phyloP scores from a whole-genome alignment of 495 filamentous ascomycete genomes.

The Hypoxylon perforatum region DNA sequence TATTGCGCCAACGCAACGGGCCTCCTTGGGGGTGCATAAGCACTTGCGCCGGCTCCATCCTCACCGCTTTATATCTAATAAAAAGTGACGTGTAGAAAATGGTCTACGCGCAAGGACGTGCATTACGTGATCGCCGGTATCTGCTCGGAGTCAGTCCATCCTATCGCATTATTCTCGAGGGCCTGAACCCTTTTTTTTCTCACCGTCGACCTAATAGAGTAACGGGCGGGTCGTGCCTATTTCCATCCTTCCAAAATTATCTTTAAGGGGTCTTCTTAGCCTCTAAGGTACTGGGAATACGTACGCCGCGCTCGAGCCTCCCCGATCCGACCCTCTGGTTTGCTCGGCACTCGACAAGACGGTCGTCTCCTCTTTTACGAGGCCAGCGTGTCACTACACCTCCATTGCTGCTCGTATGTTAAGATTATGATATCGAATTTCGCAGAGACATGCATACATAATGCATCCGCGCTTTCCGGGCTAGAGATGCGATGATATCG shows the following conservation, averaged over 20 bases:
- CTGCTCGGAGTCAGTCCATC: constrained; percentile 25
- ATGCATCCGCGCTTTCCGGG: constrained; percentile 32
- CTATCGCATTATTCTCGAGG: constrained; percentile 4
- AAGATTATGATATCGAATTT: constrained; percentile 34
- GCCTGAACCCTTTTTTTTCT: constrained; percentile 1
- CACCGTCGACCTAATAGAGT: not conserved
- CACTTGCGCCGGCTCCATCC: constrained; percentile 14
- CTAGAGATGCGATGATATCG: constrained; percentile 11
- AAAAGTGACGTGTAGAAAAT: constrained; percentile 32
- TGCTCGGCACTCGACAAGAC: constrained; percentile 28
- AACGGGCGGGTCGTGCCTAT: not conserved
- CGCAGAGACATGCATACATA: constrained; percentile 21
- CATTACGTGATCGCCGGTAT: constrained; percentile 27
- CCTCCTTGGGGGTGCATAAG: constrained; percentile 33
- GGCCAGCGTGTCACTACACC: constrained; percentile 33
- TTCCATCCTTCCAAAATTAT: too few species aligned
- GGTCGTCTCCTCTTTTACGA: constrained; percentile 40
- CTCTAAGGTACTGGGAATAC: too few species aligned
- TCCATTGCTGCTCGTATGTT: constrained; percentile 39
- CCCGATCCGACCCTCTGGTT: constrained; percentile 31
- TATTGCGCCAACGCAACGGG: constrained; percentile 15
- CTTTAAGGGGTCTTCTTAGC: constrained; percentile 24
- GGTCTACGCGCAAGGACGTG: constrained; percentile 1
- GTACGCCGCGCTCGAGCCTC: constrained; percentile 9
- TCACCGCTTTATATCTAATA: constrained; percentile 31